Conservation (phyloP, 352 stramenopile genomes). For the Pythium oligandrum region DNA sequence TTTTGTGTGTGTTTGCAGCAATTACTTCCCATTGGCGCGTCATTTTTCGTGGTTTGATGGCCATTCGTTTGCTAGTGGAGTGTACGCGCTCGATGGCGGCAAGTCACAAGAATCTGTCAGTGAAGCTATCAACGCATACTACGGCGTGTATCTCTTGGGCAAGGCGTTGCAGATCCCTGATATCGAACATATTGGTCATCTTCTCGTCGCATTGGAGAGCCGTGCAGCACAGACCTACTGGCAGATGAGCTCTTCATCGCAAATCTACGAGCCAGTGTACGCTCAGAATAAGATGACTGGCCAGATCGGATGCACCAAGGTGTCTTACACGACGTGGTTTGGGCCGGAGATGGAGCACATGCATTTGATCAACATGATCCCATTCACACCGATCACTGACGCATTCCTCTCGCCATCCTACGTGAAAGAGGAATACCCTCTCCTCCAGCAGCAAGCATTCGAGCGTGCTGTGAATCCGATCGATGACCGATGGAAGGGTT, state of each 20-base stretch:
- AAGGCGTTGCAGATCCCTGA: conserved; percentile 61
- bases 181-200: conserved; percentile 85
- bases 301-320: conserved; percentile 72
- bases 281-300: conserved; percentile 83
- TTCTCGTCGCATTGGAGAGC: conserved; percentile 92
- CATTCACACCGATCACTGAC: conserved; percentile 85
- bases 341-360: conserved; percentile 81
- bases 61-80: conserved; percentile 94
- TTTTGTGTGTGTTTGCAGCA: conserved; percentile 25
- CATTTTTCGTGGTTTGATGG: conserved; percentile 97
- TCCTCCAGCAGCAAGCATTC: conserved; percentile 71
- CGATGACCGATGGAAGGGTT: conserved; percentile 78
- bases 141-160: conserved; percentile 92
- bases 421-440: conserved; percentile 73
- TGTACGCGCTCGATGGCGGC: conserved; percentile 93
- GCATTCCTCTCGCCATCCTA: conserved; percentile 63
- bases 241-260: conserved; percentile 81
- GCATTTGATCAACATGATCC: conserved; percentile 90
- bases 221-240: conserved; percentile 94
- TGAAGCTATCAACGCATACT: conserved; percentile 97
- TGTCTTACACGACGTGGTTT: conserved; percentile 87
- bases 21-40: conserved; percentile 88
- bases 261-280: conserved; percentile 73
- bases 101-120: conserved; percentile 97
- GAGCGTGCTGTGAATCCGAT: conserved; percentile 51